Percentiles rank a stretch among this genome's conserved stretches.
These are phyloP conservation scores for Agroathelia rolfsii DNA, from an alignment of 1,284 basidiomycete species.

Conservation along the genomic window DNA sequence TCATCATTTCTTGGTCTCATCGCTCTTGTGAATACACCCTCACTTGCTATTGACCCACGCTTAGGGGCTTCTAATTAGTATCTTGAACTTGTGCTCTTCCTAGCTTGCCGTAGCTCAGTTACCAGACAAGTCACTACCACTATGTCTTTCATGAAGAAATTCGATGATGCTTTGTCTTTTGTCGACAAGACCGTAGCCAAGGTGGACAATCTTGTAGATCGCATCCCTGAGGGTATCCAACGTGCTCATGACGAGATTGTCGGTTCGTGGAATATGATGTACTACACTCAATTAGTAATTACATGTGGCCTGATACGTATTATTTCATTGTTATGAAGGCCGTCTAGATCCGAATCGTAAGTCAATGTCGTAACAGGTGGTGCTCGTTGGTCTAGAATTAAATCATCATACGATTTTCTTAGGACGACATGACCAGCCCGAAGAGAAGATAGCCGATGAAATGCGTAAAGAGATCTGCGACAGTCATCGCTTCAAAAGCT, in stretches of 20 bases:
- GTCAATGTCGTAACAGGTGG: constrained; percentile 14
- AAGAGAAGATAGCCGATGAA: constrained; percentile 58
- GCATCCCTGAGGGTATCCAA: constrained; percentile 33
- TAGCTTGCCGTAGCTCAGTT: no score
- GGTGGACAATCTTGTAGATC: constrained; percentile 22
- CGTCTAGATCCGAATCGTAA: constrained; percentile 49
- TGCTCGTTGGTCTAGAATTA: neutral
- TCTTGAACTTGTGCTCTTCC: no score
- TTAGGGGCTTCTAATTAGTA: no score
- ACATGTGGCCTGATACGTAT: constrained; percentile 3
- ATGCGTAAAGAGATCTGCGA: constrained; percentile 64
- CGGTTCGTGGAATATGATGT: constrained; percentile 23
- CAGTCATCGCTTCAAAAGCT: constrained; percentile 77
- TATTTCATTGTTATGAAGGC: constrained; percentile 26
- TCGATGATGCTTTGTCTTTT: constrained; percentile 23
- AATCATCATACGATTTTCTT: constrained; percentile 6
- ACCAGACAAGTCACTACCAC: no score
- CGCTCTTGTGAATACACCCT: no score
- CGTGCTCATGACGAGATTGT: constrained; percentile 41
- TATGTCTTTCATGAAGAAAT: constrained; percentile 27
- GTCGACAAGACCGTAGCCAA: constrained; percentile 21
- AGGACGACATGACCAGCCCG: constrained; percentile 69
- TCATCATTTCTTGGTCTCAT: no score
- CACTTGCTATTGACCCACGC: no score
- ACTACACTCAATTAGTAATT: neutral